Evolutionary conservation across 306 rosid genomes (phyloP).

Genomic region (Dryas alaskensis): DNA sequence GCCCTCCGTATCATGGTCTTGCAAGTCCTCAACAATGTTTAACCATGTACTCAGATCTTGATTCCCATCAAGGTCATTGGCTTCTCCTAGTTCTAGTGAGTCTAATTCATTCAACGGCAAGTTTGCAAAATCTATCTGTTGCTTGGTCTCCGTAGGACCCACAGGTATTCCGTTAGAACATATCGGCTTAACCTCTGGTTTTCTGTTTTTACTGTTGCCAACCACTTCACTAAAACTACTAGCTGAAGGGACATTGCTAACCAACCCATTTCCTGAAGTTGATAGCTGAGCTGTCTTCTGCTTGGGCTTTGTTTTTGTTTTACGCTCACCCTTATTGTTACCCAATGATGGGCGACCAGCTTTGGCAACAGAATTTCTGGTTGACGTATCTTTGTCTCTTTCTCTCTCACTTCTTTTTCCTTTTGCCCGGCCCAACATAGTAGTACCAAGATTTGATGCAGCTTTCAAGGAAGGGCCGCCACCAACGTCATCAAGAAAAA

Average conservation of each 20-base stretch:
- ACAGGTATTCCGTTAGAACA: constrained; percentile 23
- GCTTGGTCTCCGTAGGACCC: constrained; percentile 42
- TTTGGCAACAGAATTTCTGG: constrained; percentile 49
- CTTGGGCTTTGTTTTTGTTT: constrained; percentile 70
- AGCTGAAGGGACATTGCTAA: constrained; percentile 38
- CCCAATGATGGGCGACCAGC: constrained; percentile 46
- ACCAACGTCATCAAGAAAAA: constrained; percentile 76
- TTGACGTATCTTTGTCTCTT: constrained; percentile 50
- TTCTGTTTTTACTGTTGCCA: constrained; percentile 29
- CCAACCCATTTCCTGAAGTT: constrained; percentile 53
- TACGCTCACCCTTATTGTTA: constrained; percentile 59
- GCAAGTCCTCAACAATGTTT: constrained; percentile 63
- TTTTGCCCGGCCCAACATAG: constrained; percentile 52
- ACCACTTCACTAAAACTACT: constrained; percentile 38
- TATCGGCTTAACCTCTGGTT: constrained; percentile 35
- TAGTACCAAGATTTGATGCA: constrained; percentile 43
- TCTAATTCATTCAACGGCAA: constrained; percentile 57
- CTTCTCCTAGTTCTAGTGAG: constrained; percentile 58
- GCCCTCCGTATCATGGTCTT: constrained; percentile 57
- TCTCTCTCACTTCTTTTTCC: constrained; percentile 83
- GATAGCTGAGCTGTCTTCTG: constrained; percentile 60
- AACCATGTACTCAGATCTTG: constrained; percentile 70
- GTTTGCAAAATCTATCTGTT: constrained; percentile 39
- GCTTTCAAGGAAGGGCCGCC: constrained; percentile 50
- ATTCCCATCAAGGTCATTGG: constrained; percentile 49